phyloP scores from a whole-genome alignment of 2,329 filamentous ascomycete species.

The Phoma sp. region DNA sequence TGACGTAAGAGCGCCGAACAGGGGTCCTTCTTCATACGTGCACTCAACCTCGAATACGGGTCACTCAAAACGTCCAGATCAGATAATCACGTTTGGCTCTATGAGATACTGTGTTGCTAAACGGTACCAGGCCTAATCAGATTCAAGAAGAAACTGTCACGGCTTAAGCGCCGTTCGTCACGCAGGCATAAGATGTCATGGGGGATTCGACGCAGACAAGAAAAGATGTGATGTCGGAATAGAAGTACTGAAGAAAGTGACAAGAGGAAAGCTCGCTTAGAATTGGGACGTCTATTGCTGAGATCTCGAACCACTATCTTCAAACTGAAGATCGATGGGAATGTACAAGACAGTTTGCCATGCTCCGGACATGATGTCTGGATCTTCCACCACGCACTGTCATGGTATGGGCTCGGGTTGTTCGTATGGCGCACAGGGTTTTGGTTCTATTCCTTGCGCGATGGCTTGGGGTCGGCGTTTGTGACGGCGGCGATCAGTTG shows the following conservation, averaged over 20 bases:
- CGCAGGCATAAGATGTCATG: background rate
- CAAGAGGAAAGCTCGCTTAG: slow-evolving; percentile 3
- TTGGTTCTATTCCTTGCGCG: slow-evolving; percentile 39
- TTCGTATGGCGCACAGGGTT: background rate
- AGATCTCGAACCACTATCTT: slow-evolving; percentile 11
- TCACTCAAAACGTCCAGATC: background rate
- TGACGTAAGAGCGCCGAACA: slow-evolving; percentile 32
- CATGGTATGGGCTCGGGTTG: background rate
- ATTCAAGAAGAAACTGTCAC: too few relatives aligned
- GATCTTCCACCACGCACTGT: background rate
- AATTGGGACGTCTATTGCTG: slow-evolving; percentile 20
- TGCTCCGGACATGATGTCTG: background rate
- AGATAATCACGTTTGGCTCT: too few relatives aligned
- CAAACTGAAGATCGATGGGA: slow-evolving; percentile 5
- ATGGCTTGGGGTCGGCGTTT: slow-evolving; percentile 76
- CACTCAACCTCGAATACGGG: background rate
- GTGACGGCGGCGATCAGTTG: slow-evolving; percentile 86
- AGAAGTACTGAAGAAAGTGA: background rate
- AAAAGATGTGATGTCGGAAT: too few relatives aligned
- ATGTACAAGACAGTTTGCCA: slow-evolving; percentile 15
- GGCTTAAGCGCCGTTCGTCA: background rate
- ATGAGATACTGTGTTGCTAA: too few relatives aligned
- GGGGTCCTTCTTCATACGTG: slow-evolving; percentile 9
- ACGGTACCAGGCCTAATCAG: too few relatives aligned
- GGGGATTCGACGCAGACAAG: too few relatives aligned